A percentile compares a stretch with the other conserved stretches of the same genome.
Conservation (phyloP, 2,329 filamentous ascomycete species). For the Penicillium sp. region DNA sequence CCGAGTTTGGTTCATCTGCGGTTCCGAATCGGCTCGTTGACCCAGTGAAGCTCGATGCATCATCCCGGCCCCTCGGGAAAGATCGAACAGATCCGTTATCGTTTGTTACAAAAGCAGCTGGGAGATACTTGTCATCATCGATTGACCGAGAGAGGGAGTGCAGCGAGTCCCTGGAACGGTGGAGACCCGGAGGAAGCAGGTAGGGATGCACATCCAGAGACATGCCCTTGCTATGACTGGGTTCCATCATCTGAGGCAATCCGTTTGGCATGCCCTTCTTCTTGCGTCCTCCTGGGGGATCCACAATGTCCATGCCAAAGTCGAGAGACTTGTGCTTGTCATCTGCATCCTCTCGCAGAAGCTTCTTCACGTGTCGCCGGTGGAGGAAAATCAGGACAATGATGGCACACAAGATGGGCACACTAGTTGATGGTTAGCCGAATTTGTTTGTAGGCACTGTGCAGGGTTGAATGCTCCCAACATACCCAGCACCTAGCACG, state of each 20-base stretch:
- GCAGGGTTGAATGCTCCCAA: conserved; percentile 20
- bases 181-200: conserved; percentile 76
- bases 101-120: conserved; percentile 54
- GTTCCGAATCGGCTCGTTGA: conserved; percentile 44
- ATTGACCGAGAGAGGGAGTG: conserved; percentile 77
- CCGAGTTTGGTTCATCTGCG: conserved; percentile 48
- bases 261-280: conserved; percentile 38
- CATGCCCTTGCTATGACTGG: conserved; percentile 46
- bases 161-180: conserved; percentile 78
- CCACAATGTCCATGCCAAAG: conserved; percentile 69
- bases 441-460: neutral
- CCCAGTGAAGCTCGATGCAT: conserved; percentile 51
- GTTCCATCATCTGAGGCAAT: conserved; percentile 40
- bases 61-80: conserved; percentile 38
- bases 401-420: conserved; percentile 66
- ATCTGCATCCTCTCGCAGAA: conserved; percentile 70
- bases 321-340: conserved; percentile 90
- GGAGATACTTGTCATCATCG: conserved; percentile 80
- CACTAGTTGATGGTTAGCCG: conserved; percentile 50
- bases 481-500: conserved; percentile 66
- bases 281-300: conserved; percentile 35
- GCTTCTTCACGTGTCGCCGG: conserved; percentile 67
- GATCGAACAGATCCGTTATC: conserved; percentile 40
- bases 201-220: conserved; percentile 74
- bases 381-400: conserved; percentile 71